A percentile compares a stretch with the other conserved stretches of the same genome.
These are phyloP conservation scores for Trametes maxima DNA, from an alignment of 768 basidiomycete genomes.

Conservation along the genomic window DNA sequence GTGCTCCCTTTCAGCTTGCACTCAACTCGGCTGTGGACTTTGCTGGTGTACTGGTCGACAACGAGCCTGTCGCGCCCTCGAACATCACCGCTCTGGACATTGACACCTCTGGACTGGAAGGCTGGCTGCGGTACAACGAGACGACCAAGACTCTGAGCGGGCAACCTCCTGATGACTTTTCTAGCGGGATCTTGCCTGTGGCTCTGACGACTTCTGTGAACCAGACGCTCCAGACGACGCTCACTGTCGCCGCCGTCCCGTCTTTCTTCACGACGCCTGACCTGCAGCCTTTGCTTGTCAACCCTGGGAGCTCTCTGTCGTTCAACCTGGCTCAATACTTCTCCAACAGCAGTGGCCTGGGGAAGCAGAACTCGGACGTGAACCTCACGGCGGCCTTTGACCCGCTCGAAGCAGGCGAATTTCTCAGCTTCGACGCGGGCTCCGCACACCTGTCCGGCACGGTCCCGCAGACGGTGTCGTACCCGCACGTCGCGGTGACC, in stretches of 20 bases:
- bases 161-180: slow-evolving; percentile 51
- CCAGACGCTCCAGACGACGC: slow-evolving; percentile 63
- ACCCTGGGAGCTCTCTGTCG: slow-evolving; percentile 50
- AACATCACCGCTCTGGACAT: slow-evolving; percentile 61
- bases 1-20: slow-evolving; percentile 52
- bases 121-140: slow-evolving; percentile 65
- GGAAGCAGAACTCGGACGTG: slow-evolving; percentile 45
- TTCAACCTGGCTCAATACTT: slow-evolving; percentile 61
- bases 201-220: slow-evolving; percentile 65
- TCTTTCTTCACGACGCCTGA: slow-evolving; percentile 68
- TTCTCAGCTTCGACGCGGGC: slow-evolving; percentile 54
- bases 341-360: slow-evolving; percentile 45
- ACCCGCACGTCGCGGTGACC: slow-evolving; percentile 49
- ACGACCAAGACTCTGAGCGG: slow-evolving; percentile 63
- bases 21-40: slow-evolving; percentile 61
- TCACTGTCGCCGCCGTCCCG: slow-evolving; percentile 66
- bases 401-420: slow-evolving; percentile 49
- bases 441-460: slow-evolving; percentile 54
- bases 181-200: slow-evolving; percentile 54
- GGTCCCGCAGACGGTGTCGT: slow-evolving; percentile 50
- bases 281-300: slow-evolving; percentile 58
- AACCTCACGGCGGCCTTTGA: slow-evolving; percentile 57
- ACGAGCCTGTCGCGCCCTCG: slow-evolving; percentile 51
- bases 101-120: slow-evolving; percentile 55
- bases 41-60: slow-evolving; percentile 64